Base-by-base conservation (phyloP, 768 basidiomycete genomes). In the Naganishia vaughanmartiniae region DNA sequence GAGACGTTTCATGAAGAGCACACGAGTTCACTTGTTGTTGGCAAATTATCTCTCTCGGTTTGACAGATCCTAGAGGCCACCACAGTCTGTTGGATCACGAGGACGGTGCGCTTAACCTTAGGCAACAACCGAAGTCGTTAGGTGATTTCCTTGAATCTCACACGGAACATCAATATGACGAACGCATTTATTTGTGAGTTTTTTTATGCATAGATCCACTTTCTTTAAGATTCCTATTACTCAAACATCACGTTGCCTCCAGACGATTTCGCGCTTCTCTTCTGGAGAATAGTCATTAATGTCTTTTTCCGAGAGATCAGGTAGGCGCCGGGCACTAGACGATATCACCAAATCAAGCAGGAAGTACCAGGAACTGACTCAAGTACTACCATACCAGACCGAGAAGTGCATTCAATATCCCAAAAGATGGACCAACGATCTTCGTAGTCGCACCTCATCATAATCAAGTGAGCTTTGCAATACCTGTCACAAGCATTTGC, bases 291-390 rank as follows among this genome's bases (percentile, higher is more conserved):
- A 42, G 86, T 95, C 69, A 92, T 90, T 73, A 90, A 90, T 82
- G 88, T 98, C 75, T 98, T 98, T 85, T 98, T 98, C 84, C 85
- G 95, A 74, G 95, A 98, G 83, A 89, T 97, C 76, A 86, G 79
- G 78, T 76, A 46, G 54, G 78, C 74, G 30, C 30, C n/a, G 2
- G 7, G 24, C 2, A 30, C 15, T 42, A 12, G 36, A 12, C 36
- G 36, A 12, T 12, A 6, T 15, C 42, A 15, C 15, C 10, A 9
- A 42, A 2, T 42, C 10, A 42, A 34, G 60, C 24, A 55, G 30
- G 15, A 31, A 19, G 54, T 45, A 3, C 11, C 14, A 2, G 14
- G 6, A 46, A 34, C 30, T 63, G 15, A 63, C 39, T 7, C 7
- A 10, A 15, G 11, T 21, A 3, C 28, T 45, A 4, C 26, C 17